phyloP scores from a whole-genome alignment of 768 basidiomycete genomes.

The Mycena maculata region DNA sequence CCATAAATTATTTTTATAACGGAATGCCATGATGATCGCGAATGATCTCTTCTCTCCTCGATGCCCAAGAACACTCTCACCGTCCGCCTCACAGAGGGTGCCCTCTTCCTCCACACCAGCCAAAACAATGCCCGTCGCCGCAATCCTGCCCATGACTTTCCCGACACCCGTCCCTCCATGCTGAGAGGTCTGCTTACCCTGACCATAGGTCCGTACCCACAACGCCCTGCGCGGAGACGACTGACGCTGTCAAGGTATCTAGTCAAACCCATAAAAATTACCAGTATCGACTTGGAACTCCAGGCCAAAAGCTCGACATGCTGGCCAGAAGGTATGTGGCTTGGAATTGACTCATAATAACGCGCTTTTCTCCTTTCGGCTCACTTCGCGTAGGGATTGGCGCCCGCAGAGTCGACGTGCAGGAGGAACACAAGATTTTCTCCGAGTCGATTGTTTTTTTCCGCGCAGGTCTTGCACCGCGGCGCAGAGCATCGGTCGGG shows the following conservation, averaged over 20 bases:
- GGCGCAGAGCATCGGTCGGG: conserved; percentile 59
- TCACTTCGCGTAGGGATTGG: conserved; percentile 63
- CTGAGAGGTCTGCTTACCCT: conserved; percentile 76
- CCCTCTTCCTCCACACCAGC: conserved; percentile 56
- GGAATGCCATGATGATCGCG: too few relatives aligned
- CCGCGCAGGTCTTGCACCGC: conserved; percentile 60
- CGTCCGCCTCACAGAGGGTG: conserved; percentile 63
- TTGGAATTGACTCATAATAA: conserved; percentile 34
- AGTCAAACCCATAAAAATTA: conserved; percentile 85
- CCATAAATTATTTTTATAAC: too few relatives aligned
- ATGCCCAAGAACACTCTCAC: conserved; percentile 41
- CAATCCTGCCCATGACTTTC: conserved; percentile 31
- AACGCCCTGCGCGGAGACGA: background rate
- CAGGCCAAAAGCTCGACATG: conserved; percentile 76
- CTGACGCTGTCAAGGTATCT: conserved; percentile 44
- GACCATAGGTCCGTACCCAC: conserved; percentile 38
- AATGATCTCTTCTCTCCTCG: background rate
- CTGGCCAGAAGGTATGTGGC: conserved; percentile 83
- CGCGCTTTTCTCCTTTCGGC: conserved; percentile 11
- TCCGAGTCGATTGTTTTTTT: conserved; percentile 81
- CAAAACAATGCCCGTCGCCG: conserved; percentile 46
- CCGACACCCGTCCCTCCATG: conserved; percentile 60
- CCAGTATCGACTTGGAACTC: conserved; percentile 85
- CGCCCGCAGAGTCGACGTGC: conserved; percentile 77
- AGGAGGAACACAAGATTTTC: conserved; percentile 82